These are phyloP conservation scores for Tylopilus orsonianus DNA, from an alignment of 1,284 basidiomycete species.

Conservation along the genomic window DNA sequence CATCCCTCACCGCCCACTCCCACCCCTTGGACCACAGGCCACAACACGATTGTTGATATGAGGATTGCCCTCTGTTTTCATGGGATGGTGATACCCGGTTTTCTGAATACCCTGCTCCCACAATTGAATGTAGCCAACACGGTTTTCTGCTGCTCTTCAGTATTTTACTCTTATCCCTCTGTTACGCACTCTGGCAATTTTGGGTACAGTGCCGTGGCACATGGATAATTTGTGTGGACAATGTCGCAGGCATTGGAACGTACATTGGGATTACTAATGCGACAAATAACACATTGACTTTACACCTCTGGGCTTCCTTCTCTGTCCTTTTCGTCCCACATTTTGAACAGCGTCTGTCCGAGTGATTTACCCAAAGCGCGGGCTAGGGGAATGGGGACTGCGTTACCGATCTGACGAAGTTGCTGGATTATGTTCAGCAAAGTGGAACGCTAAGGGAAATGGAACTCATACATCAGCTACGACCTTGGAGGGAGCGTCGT, in stretches of 20 bases:
- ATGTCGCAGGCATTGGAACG: not conserved
- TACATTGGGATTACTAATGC: slow-evolving; percentile 5
- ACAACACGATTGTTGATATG: slow-evolving; percentile 19
- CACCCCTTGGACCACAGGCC: slow-evolving; percentile 17
- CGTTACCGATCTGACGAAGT: slow-evolving; percentile 71
- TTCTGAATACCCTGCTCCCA: slow-evolving; percentile 21
- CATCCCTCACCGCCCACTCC: slow-evolving; percentile 35
- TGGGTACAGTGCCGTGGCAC: slow-evolving; percentile 1
- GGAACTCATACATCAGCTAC: slow-evolving; percentile 49
- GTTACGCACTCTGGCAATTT: not conserved
- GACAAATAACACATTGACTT: not conserved
- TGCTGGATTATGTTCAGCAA: slow-evolving; percentile 42
- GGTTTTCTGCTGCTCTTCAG: not conserved
- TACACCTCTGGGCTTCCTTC: slow-evolving; percentile 48
- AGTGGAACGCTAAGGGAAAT: not conserved
- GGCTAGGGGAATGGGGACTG: slow-evolving; percentile 67
- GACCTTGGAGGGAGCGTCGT: slow-evolving; percentile 35
- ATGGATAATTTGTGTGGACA: not conserved
- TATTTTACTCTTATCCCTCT: slow-evolving; percentile 19
- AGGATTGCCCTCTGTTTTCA: not conserved
- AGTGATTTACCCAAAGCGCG: slow-evolving; percentile 60
- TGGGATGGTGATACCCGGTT: slow-evolving; percentile 17
- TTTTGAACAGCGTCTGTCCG: slow-evolving; percentile 46
- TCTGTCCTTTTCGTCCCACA: slow-evolving; percentile 42
- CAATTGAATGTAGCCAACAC: not conserved